Evolutionary conservation across 2,329 filamentous ascomycete genomes (phyloP), one percentile per base, ranked within the genome.

Genomic region (Eutypa lata): DNA sequence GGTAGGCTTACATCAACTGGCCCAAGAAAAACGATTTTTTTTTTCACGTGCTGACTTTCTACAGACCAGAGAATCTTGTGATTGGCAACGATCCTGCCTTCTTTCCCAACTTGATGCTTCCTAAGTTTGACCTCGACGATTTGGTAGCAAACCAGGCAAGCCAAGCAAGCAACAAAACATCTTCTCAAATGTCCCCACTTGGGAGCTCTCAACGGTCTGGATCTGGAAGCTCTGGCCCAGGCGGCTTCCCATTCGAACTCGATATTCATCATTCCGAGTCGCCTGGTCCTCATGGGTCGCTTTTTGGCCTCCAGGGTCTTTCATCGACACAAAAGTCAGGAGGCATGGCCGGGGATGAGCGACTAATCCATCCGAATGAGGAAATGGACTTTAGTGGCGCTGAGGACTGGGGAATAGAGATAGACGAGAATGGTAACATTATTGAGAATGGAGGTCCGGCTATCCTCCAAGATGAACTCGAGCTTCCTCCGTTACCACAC

Each of bases 31-130:
- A 55, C 61, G 35, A 7, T 16, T 38, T 10, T 44, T 10, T 45
- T n/a, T 18, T n/a, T n/a, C n/a, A n/a, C n/a, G n/a, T n/a, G 13
- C 42, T 45, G 42, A 44, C 19, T 6, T 53, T 19, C 16, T 16
- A 8, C 59, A 96, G 90, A 61, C 84, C 82, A 5, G 84, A 89
- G 22, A 86, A 92, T 60, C 84, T 97, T 52, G 76, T 91, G 3
- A 76, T 97, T 2, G 76, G 82, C 50, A 90, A 97, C 63, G 93
- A 97, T 64, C 91, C 91, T 1, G 79, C 83, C 42, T 97, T 97
- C 65, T 71, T 89, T 10, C 85, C 87, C 0, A 83, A 87, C 43
- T 77, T 85, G 33, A 74, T 76, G 33, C 74, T 91, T 24, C 82
- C 86, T 1, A 74, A 79, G 1, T 76, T 88, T 52, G 76, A 86